Evolutionary conservation across 306 rosid genomes (phyloP), one percentile per base, ranked within the genome.

Genomic region (Urtica urens): DNA sequence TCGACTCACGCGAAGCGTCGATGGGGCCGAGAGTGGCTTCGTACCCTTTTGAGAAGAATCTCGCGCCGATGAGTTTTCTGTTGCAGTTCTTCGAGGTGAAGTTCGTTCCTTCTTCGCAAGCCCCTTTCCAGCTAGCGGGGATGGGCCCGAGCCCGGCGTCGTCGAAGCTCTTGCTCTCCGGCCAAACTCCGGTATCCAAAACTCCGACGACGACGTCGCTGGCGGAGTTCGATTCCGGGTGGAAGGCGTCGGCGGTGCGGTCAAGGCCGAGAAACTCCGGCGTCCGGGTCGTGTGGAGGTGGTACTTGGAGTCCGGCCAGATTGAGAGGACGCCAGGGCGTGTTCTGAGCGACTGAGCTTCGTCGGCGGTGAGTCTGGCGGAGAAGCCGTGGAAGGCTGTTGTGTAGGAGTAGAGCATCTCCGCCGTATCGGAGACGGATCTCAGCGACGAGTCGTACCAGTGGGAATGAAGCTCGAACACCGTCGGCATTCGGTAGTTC

Each of bases 101-200:
- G 59, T 80, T 80, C 0, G 74, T 49, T 7, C 93, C 88, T 0
- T 49, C 51, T 59, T 78, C 79, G 20, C 96, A 87, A 34, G 35
- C 44, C 1, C 96, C 96, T 46, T 69, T 82, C 96, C 96, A 87
- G 20, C 35, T 48, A 5, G 19, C 41, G 1, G 96, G 94, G 10
- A 79, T 62, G 19, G 94, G 86, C 44, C 82, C 86, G 0, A 76
- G 52, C 4, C 79, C 81, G 0, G 71, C 28, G 27, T 83, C 96
- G 20, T 73, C 73, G 12, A 80, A 80, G 68, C 96, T 87, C 64
- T 83, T 83, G 67, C 94, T 87, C 54, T 87, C 93, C 0, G 93
- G 96, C 93, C 86, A 83, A 28, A 87, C 58, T 0, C 93, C 96
- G 0, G 88, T 80, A 53, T 87, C 96, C 14, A 87, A 37, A 10